A percentile compares a stretch with the other conserved stretches of the same genome.
phyloP scores from a whole-genome alignment of 805 yeast genomes.

The Clavispora asparagi region DNA sequence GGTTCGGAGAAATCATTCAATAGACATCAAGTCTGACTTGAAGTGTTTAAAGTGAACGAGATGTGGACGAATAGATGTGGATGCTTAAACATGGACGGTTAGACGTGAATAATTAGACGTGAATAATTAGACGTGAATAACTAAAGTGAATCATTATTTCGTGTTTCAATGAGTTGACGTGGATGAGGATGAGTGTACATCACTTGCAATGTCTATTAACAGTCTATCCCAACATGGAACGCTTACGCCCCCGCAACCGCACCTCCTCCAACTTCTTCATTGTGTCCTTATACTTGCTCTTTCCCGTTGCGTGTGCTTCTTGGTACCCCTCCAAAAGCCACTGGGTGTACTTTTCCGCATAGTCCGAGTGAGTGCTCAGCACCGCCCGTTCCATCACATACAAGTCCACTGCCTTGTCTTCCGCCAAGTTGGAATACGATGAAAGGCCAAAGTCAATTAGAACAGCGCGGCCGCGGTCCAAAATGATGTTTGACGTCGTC shows the following conservation, averaged over 20 bases:
- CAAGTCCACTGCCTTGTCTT: slow-evolving; percentile 95
- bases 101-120: no score
- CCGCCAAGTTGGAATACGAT: slow-evolving; percentile 66
- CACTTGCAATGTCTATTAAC: no score
- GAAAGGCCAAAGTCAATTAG: slow-evolving; percentile 92
- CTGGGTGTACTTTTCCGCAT: slow-evolving; percentile 54
- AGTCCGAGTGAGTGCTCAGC: slow-evolving; percentile 80
- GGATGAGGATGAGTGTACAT: no score
- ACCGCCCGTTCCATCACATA: slow-evolving; percentile 93
- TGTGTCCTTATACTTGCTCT: slow-evolving; percentile 47
- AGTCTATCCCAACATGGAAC: slow-evolving; percentile 78
- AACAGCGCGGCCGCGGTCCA: slow-evolving; percentile 43
- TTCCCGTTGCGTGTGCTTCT: slow-evolving; percentile 28
- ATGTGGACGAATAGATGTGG: no score
- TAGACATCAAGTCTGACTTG: no score
- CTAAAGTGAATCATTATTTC: background rate
- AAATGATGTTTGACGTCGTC: slow-evolving; percentile 81
- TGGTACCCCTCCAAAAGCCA: slow-evolving; percentile 75
- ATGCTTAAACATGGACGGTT: no score
- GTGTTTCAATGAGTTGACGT: background rate
- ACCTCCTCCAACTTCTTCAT: slow-evolving; percentile 72
- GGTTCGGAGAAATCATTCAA: no score
- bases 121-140: background rate
- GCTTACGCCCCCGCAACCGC: slow-evolving; percentile 86
- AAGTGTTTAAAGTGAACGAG: no score